Evolutionary conservation across 495 filamentous ascomycete genomes (phyloP), one percentile per base, ranked within the genome.

Genomic region (Monascus purpureus): DNA sequence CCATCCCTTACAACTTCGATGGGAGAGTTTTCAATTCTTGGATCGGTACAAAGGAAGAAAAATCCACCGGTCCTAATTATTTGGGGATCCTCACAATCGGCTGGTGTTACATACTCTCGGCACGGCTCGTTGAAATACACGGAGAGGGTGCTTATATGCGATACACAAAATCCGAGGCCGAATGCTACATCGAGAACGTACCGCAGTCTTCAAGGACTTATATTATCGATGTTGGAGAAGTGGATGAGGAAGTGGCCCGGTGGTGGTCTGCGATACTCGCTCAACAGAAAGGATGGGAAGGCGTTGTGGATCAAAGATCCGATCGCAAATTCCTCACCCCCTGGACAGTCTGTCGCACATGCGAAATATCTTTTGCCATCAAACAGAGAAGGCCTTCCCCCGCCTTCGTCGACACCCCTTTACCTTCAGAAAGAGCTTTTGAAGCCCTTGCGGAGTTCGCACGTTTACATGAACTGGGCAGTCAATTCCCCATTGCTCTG

Each of bases 31-130:
- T 43, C 26, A 9, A 6, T 9, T 9, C 8, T 6, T 35, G 33
- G 38, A 28, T 32, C 8, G 32, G 29, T 19, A 31, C 24, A 6
- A 17, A 9, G 23, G 26, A 25, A 6, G 33, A 41, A 25, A 22
- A 12, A 16, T 5, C 17, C 4, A 20, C 13, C 13, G 26, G 28
- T 6, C 32, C 32, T 2, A 34, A 40, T 14, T 35, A 35, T 31
- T 24, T 35, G 19, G 32, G 29, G 6, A 37, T 44, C 11, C 41
- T 40, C 13, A 28, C 34, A n/a, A 14, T 40, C 6, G 37, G 33
- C 9, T 44, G 41, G 37, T 36, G 33, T 25, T 44, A 40, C 25
- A 31, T 44, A 13, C 41, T 44, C 14, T 40, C 37, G 7, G 34
- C 37, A 1, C 25, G 24, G 9, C 17, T 44, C 2, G 16, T 44